phyloP scores from a whole-genome alignment of 192 early-diverging fungal species.

The Coemansia sp. region DNA sequence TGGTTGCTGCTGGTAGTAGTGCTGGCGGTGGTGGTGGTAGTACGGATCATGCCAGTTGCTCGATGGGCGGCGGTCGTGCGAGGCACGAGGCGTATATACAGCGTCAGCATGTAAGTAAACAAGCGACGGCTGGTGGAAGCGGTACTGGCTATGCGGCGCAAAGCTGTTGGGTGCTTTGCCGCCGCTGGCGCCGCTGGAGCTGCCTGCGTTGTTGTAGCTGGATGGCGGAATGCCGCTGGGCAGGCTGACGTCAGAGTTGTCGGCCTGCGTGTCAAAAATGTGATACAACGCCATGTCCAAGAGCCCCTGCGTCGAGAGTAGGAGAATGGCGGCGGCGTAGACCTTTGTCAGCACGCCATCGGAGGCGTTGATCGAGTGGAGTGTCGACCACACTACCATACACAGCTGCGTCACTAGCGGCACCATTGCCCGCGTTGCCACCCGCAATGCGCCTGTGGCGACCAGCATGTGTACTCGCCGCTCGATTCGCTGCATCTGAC shows the following conservation, averaged over 20 bases:
- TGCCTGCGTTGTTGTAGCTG: background rate
- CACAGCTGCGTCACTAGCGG: constrained; percentile 42
- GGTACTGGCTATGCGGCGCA: background rate
- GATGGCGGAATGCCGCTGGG: constrained; percentile 17
- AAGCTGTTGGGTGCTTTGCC: background rate
- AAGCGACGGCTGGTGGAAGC: constrained; percentile 9
- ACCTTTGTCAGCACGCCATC: background rate
- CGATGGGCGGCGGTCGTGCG: constrained; percentile 5
- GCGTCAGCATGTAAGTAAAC: constrained; percentile 15
- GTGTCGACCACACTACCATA: constrained; percentile 50
- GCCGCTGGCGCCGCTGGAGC: background rate
- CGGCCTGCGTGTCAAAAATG: constrained; percentile 46
- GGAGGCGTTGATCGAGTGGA: constrained; percentile 13
- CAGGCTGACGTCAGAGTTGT: constrained; percentile 31
- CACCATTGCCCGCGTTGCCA: constrained; percentile 44
- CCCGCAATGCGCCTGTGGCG: constrained; percentile 38
- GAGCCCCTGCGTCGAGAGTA: constrained; percentile 41
- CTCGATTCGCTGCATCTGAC: constrained; percentile 49
- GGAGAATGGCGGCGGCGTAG: constrained; percentile 29
- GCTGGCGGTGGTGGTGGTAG: constrained; percentile 6
- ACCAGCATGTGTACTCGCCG: constrained; percentile 40
- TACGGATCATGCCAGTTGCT: constrained; percentile 13
- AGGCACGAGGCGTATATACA: constrained; percentile 6
- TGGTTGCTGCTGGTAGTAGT: background rate
- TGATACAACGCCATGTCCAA: constrained; percentile 51